Percentiles rank a stretch among this genome's conserved stretches.
phyloP scores from a whole-genome alignment of 208 protist species.

The Trypanosoma brucei region DNA sequence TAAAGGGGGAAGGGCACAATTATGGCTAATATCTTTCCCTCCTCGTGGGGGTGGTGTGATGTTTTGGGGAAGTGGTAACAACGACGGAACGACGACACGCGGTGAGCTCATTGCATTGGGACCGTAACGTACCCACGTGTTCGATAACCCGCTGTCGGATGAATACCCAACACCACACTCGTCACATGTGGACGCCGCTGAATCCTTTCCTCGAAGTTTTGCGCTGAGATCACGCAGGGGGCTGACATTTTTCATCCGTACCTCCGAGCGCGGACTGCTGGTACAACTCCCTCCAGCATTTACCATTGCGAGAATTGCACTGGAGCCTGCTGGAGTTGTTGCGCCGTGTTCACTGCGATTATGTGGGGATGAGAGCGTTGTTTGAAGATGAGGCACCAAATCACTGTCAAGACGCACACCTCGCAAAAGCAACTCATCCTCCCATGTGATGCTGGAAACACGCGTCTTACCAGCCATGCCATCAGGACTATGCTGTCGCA shows the following conservation, averaged over 20 bases:
- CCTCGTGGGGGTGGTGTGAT: background rate
- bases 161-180: conserved; percentile 10
- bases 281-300: background rate
- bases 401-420: conserved; percentile 47
- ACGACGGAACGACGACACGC: conserved; percentile 16
- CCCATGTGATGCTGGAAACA: conserved; percentile 26
- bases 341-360: conserved; percentile 1
- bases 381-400: conserved; percentile 34
- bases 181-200: background rate
- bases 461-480: background rate
- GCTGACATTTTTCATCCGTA: background rate
- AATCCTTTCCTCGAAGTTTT: background rate
- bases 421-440: conserved; percentile 52
- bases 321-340: background rate
- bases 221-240: conserved; percentile 13
- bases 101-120: conserved; percentile 1
- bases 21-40: background rate
- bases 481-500: conserved; percentile 3
- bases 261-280: background rate
- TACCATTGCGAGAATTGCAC: conserved; percentile 4
- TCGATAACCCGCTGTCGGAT: conserved; percentile 13
- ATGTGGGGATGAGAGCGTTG: conserved; percentile 18
- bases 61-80: background rate
- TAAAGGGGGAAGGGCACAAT: conserved; percentile 3
- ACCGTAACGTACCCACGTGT: background rate